Base-by-base conservation (phyloP, 805 yeast genomes). In the Metschnikowia bowlesiae region DNA sequence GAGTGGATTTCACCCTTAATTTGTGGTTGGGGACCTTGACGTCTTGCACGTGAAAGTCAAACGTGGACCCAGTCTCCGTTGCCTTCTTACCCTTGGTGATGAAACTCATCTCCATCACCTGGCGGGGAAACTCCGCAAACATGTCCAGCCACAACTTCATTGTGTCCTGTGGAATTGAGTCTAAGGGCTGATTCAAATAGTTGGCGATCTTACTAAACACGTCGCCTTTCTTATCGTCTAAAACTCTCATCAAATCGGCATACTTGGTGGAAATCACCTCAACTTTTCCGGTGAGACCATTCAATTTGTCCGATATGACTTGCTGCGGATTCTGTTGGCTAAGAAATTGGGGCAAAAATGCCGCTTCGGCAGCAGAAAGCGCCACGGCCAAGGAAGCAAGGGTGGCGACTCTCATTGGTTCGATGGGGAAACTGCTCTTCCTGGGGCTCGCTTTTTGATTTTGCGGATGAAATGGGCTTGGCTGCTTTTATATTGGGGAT, bases 111-210 rank as follows among this genome's bases (percentile, higher is more conserved):
- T 73, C 68, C 22, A 73, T 59, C 16, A 82, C 66, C 28, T 81
- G 72, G n/a, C 75, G 69, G 26, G 91, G 91, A 68, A 78, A 85
- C 46, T 71, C 67, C 59, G 74, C 50, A 36, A 84, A 70, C 82
- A 85, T 79, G 38, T 85, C 89, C 29, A 78, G 61, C 91, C 91
- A 85, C 32, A 78, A 61, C 28, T 63, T 53, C 61, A 79, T 76
- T 45, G 84, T 66, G 10, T 77, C 82, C 4, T 68, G 62, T 14
- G 85, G 71, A 41, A 84, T 58, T 13, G 71, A 56, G 30, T 76
- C 81, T 30, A 76, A 49, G 3, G 84, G 80, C 54, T 80, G 74
- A 48, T 79, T 76, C 58, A 82, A 64, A 31, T 77, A 76, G 38
- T 71, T 70, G 16, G 84, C 71, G 47, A 83, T 83, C 49, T 79